Base-by-base conservation (phyloP, 2,329 filamentous ascomycete species). In the Cytospora paraplurivora region DNA sequence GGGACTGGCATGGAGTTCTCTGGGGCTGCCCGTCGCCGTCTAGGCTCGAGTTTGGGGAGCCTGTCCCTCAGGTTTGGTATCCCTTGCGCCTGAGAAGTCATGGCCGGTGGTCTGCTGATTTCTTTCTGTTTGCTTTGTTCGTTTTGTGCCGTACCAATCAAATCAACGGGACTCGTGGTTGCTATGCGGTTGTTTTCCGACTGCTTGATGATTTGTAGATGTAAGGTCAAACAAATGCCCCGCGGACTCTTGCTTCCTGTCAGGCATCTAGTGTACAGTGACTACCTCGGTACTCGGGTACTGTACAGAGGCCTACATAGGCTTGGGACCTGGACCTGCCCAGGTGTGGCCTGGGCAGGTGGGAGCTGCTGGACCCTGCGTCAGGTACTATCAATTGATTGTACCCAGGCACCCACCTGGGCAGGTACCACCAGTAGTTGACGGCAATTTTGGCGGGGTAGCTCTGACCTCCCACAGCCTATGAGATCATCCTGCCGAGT, bases 31-130 rank as follows among this genome's bases (percentile, higher is more conserved):
- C 82, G 80, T 65, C 84, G 82, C 65, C 82, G 82, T 64, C 88
- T 85, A 35, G 89, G 87, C 71, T 88, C 83, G 66, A 92, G 81
- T 72, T 86, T 90, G 37, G 88, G 88, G 50, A 91, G 82, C 66
- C 79, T 82, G 70, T 85, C 77, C 71, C 81, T 84, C 34, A 86
- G 77, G 69, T 82, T 79, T 17, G 82, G 80, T 38, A 81, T 77
- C 35, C 67, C 69, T 21, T 59, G 57, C 41, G 58, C n/a, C 35
- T 12, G 35, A 44, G 64, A 58, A 27, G 55, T 13, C 52, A n/a
- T 51, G 44, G 19, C 19, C 57, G 62, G 41, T 67, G 66, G 56
- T 27, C 19, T 49, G 58, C 12, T 55, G 52, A 1, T 35, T 49
- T 37, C 37, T 41, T 50, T 35, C 44, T 54, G 2, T 27, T 27